Evolutionary conservation across 768 basidiomycete species (phyloP).

Genomic region (Chalciporus piperatus): DNA sequence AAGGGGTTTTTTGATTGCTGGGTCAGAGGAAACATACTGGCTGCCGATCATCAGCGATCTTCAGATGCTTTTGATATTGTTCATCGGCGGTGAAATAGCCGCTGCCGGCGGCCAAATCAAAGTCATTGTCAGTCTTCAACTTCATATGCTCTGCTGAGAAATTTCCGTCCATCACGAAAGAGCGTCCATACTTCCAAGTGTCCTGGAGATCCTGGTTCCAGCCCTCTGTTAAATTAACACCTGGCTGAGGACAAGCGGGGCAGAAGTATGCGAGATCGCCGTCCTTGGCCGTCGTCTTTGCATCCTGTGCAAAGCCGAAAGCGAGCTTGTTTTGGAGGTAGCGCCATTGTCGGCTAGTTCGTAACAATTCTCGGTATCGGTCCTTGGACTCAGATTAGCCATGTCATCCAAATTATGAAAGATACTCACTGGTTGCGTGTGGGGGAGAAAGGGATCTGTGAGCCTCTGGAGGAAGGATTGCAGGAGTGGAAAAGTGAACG

Average conservation of each 20-base stretch:
- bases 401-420: too few species aligned
- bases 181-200: neutral
- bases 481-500: conserved; percentile 17
- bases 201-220: conserved; percentile 7
- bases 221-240: conserved; percentile 17
- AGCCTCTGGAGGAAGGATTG: conserved; percentile 10
- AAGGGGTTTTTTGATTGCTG: too few species aligned
- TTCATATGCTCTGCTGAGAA: conserved; percentile 21
- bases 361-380: conserved; percentile 16
- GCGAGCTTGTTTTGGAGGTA: conserved; percentile 22
- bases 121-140: neutral
- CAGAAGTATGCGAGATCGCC: conserved; percentile 15
- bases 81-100: neutral
- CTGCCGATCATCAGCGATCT: neutral
- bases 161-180: conserved; percentile 21
- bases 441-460: conserved; percentile 1
- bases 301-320: neutral
- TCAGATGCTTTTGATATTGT: neutral
- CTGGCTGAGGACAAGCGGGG: conserved; percentile 27
- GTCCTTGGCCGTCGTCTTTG: neutral
- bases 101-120: neutral
- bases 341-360: conserved; percentile 14
- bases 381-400: neutral
- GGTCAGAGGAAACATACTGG: neutral
- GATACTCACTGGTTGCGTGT: conserved; percentile 1